Evolutionary conservation across 2,329 filamentous ascomycete species (phyloP).

Genomic region (Raffaelea deltoideospora): DNA sequence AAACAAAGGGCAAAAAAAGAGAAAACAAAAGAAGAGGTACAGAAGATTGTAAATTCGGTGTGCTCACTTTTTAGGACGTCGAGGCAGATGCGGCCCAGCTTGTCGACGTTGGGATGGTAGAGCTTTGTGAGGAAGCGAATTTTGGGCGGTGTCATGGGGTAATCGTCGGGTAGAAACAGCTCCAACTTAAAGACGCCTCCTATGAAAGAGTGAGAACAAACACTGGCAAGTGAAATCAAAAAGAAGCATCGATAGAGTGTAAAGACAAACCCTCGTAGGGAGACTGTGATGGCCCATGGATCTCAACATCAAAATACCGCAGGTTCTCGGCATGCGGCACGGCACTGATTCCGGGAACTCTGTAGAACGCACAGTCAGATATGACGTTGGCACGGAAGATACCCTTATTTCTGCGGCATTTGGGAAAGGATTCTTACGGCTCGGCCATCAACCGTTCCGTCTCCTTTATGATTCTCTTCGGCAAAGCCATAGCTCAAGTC

Average conservation of each 20-base stretch:
- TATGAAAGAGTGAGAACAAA: constrained; percentile 11
- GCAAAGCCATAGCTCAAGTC: constrained; percentile 56
- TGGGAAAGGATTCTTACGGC: constrained; percentile 46
- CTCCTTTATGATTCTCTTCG: constrained; percentile 97
- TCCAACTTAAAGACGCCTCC: constrained; percentile 89
- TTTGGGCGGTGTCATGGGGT: constrained; percentile 97
- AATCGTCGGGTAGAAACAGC: constrained; percentile 94
- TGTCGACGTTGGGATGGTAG: constrained; percentile 98
- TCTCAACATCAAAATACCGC: constrained; percentile 94
- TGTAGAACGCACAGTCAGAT: constrained; percentile 28
- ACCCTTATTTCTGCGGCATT: too few species aligned
- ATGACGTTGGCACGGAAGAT: too few species aligned
- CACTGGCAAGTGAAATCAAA: background rate
- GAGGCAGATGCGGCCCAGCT: constrained; percentile 89
- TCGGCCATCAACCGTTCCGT: constrained; percentile 94
- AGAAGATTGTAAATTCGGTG: background rate
- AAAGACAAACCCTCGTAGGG: constrained; percentile 68
- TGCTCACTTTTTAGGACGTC: constrained; percentile 86
- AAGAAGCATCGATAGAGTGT: background rate
- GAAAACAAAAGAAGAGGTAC: background rate
- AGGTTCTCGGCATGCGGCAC: constrained; percentile 94
- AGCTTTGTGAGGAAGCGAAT: constrained; percentile 98
- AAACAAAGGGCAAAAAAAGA: background rate
- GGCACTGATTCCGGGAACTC: constrained; percentile 90
- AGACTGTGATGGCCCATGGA: constrained; percentile 80